Base-by-base conservation (phyloP, 306 rosid species). In the Sechiopsis laciniata region DNA sequence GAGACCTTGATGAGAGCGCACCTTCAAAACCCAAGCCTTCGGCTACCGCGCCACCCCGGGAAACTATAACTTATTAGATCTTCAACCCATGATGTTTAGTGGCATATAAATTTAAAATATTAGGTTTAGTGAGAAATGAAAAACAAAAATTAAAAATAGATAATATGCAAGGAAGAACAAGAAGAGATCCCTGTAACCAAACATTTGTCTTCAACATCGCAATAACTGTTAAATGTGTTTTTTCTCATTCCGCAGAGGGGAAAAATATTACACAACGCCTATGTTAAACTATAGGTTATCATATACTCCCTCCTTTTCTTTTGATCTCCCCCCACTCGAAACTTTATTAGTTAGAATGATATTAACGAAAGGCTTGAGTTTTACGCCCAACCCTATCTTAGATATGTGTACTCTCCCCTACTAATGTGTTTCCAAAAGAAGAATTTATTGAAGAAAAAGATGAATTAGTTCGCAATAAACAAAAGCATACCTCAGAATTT, bases 401-500 rank as follows among this genome's bases (percentile, higher is more conserved):
- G 55, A 26, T 82, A 84, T 83, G 68, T 19, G 69, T 89, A 84
- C 20, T 86, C 94, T 21, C 74, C 65, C 74, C 65, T 48, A 88
- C 57, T 35, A 75, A 46, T 20, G 13, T 7, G 16, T 70, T 69
- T 70, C 45, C 59, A 22, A 70, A 24, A 21, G 48, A n/a, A 29
- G 52, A 70, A 0, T 70, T 70, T 15, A 50, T 42, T 21, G 3
- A 21, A 26, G 59, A 50, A 70, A 10, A 26, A 52, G 35, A 26
- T 16, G 22, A 22, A 70, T 52, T 51, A 6, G 40, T 70, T 51
- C 24, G 10, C 24, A 84, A 82, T 75, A 74, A 79, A 76, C 90
- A 83, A 50, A 59, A 78, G 80, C 97, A 89, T 86, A 89, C 97
- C 91, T 89, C 82, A 80, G 69, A 77, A 71, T 53, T 86, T 73